Evolutionary conservation across 2,329 filamentous ascomycete genomes (phyloP), one percentile per base, ranked within the genome.

Genomic region (Venturia aucupariae): DNA sequence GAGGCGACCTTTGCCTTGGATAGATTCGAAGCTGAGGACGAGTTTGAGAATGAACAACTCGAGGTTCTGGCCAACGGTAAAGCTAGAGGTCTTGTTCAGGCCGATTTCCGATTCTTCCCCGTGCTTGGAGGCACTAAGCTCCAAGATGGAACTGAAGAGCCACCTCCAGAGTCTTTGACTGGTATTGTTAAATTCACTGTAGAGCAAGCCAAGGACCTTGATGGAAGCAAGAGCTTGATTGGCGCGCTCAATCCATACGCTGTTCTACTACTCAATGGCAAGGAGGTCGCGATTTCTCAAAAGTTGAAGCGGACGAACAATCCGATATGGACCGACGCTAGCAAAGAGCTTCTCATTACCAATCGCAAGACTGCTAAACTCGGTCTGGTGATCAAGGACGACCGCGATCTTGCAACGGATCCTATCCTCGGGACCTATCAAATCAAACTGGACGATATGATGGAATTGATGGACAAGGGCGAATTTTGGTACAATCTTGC

Each of bases 261-360:
- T 11, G 82, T 87, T 39, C 82, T 99, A 61, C 82, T 97, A 55
- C 84, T 99, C 69, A 99, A 99, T 71, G 90, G 91, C 67, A 96
- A 94, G 76, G 89, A 95, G 73, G 84, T 97, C 4, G 92, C 96
- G 71, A 83, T 86, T 65, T 96, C 92, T 63, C 90, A 92, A 77
- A 95, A 92, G 76, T 83, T 97, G 71, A 99, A 97, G 83, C 88
- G 93, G 67, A 97, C 92, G 66, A 99, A 99, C 78, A 94, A 96
- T 71, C 94, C 94, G 8, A 92, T 99, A 71, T 99, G 92, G 88
- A 88, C 93, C 63, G 89, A 97, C 72, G 90, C 90, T 7, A 89
- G 87, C 69, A 96, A 96, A 77, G 94, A 99, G 73, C 86, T 99
- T 69, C 85, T 99, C 67, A 93, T 99, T 72, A 97, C 92, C 0